Evolutionary conservation across 495 filamentous ascomycete species (phyloP).

Genomic region (Annulohypoxylon nitens): DNA sequence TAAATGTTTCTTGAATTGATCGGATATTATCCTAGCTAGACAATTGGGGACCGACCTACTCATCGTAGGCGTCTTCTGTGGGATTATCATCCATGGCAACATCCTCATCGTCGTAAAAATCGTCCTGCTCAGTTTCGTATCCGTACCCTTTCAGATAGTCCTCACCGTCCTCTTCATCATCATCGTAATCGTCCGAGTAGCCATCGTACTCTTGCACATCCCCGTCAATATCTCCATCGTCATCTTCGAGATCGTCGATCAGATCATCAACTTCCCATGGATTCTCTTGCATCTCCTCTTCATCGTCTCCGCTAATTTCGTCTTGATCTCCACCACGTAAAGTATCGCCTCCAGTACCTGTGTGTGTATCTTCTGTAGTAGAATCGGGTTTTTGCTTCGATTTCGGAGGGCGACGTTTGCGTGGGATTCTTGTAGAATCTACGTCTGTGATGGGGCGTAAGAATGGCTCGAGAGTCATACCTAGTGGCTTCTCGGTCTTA

Average conservation of each 20-base stretch:
- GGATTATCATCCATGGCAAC: conserved; percentile 8
- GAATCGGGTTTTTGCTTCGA: conserved; percentile 12
- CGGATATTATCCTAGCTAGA: too few relatives aligned
- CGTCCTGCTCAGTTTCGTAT: conserved; percentile 2
- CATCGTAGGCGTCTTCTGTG: not conserved
- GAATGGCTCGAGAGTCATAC: conserved; percentile 46
- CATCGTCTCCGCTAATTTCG: conserved; percentile 10
- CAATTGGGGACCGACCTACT: not conserved
- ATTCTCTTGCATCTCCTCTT: conserved; percentile 9
- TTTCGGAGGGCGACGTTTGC: conserved; percentile 4
- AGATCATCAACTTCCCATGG: conserved; percentile 17
- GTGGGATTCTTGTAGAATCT: conserved; percentile 21
- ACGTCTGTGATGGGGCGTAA: conserved; percentile 47
- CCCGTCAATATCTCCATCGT: conserved; percentile 17
- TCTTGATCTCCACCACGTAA: conserved; percentile 7
- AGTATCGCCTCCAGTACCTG: conserved; percentile 7
- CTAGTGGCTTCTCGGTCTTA: conserved; percentile 44
- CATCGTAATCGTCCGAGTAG: conserved; percentile 19
- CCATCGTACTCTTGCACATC: conserved; percentile 34
- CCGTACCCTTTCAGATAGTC: conserved; percentile 23
- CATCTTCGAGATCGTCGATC: conserved; percentile 18
- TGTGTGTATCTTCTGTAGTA: not conserved
- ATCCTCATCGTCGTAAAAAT: not conserved
- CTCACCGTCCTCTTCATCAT: conserved; percentile 16
- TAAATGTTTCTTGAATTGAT: too few relatives aligned